Evolutionary conservation across 1,284 basidiomycete genomes (phyloP), one percentile per base, ranked within the genome.

Genomic region (Marasmius oreades): DNA sequence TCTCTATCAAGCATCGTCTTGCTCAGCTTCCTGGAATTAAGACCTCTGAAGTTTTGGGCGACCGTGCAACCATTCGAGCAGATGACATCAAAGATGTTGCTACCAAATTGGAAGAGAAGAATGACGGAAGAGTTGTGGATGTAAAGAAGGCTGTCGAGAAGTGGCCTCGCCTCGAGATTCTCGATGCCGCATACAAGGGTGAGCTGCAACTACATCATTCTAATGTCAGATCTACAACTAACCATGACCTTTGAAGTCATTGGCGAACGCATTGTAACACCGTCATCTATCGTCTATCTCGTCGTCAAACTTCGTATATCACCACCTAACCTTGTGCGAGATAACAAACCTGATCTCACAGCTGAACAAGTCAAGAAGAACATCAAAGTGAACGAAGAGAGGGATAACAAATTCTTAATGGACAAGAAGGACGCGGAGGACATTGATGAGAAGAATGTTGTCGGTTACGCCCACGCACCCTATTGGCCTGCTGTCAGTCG

Each of bases 171-270:
- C 73, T 95, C 18, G 92, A 98, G 60, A 75, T 99, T 37, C 85
- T 92, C 18, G 89, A 92, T 67, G 90, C 90, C 24, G 77, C 83
- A 45, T 98, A 98, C 80, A 93, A 91, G 79, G 93, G 93, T 92
- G 60, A 45, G 78, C 66, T 31, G 12, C 1, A 28, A 8, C 18
- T 7, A n/a, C 31, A n/a, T 6, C 12, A 33, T 24, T 24, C 23
- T 11, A 14, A 8, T 46, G 3, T 18, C 8, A 20, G 24, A 8
- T 16, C 11, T 20, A 2, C 16, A 33, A 26, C 20, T 28, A n/a
- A 28, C 10, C 16, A 2, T 47, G 45, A 33, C 23, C 59, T 1
- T 48, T 22, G 48, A 60, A 95, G 95, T 98, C 55, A 89, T 93
- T 54, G 97, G 92, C 53, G 97, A 99, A 71, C 87, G 88, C 37